Percentiles rank a stretch among this genome's conserved stretches.
phyloP scores from a whole-genome alignment of 495 filamentous ascomycete genomes.

The Clavariopsis aquatica region DNA sequence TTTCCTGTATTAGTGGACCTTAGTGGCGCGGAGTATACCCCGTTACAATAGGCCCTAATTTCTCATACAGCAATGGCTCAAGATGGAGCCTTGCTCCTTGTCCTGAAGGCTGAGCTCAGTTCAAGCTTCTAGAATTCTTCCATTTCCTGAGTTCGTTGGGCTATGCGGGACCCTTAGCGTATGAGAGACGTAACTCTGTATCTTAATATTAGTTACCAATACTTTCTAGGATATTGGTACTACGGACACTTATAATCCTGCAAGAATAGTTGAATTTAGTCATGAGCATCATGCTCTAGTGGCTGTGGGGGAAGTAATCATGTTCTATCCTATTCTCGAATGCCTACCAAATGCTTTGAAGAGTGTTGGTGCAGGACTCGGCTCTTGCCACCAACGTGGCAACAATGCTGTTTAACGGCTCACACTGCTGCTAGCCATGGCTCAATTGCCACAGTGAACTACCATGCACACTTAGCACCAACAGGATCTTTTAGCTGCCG shows the following conservation, averaged over 20 bases:
- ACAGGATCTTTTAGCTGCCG: conserved; percentile 20
- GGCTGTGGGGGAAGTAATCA: too few relatives aligned
- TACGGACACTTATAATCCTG: neutral
- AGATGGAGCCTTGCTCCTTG: neutral
- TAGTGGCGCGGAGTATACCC: conserved; percentile 4
- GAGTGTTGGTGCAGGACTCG: too few relatives aligned
- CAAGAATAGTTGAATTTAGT: too few relatives aligned
- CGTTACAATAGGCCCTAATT: neutral
- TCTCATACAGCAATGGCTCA: neutral
- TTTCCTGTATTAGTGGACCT: neutral
- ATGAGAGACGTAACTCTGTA: conserved; percentile 2
- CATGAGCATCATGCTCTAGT: too few relatives aligned
- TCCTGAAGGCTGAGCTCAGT: neutral
- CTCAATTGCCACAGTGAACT: conserved; percentile 7
- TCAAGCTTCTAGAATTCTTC: conserved; percentile 6
- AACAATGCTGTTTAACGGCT: neutral
- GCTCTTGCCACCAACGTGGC: too few relatives aligned
- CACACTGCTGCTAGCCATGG: neutral
- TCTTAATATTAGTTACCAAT: neutral
- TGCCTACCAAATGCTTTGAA: too few relatives aligned
- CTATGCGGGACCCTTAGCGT: too few relatives aligned
- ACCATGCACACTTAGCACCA: conserved; percentile 18
- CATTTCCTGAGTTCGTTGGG: neutral
- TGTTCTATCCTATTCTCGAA: too few relatives aligned
- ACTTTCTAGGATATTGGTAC: neutral